Evolutionary conservation across 192 early-diverging fungal species (phyloP).

Genomic region (Linnemannia hyalina): DNA sequence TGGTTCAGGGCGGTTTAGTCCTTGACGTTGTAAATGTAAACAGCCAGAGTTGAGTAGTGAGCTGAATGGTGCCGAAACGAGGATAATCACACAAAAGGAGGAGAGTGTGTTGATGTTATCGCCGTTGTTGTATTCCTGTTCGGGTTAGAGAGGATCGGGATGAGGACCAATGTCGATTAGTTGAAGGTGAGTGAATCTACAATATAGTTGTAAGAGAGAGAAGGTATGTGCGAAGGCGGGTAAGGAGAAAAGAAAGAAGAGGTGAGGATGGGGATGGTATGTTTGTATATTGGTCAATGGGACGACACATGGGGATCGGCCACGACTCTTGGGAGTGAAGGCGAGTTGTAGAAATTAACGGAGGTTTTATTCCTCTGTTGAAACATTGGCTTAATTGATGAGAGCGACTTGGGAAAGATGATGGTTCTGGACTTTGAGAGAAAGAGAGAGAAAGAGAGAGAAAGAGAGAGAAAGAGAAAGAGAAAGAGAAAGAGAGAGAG

Average conservation of each 20-base stretch:
- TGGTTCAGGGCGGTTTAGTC: neutral
- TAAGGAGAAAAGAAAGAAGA: neutral
- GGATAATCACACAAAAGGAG: neutral
- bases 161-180: neutral
- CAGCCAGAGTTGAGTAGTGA: neutral
- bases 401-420: neutral
- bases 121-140: neutral
- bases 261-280: slow-evolving; percentile 2
- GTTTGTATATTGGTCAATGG: neutral
- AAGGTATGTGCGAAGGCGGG: too few relatives aligned
- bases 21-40: neutral
- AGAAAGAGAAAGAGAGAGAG: neutral
- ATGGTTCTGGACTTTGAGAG: neutral
- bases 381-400: neutral
- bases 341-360: neutral
- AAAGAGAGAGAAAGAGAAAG: neutral
- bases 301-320: neutral
- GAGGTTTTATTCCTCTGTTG: neutral
- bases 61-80: neutral
- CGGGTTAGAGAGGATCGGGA: neutral
- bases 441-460: neutral
- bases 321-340: neutral
- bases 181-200: too few relatives aligned
- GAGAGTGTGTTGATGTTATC: neutral
- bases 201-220: too few relatives aligned